A percentile compares a stretch with the other conserved stretches of the same genome.
Evolutionary conservation across 2,329 filamentous ascomycete genomes (phyloP).

Genomic region (Zymoseptoria ardabiliae): DNA sequence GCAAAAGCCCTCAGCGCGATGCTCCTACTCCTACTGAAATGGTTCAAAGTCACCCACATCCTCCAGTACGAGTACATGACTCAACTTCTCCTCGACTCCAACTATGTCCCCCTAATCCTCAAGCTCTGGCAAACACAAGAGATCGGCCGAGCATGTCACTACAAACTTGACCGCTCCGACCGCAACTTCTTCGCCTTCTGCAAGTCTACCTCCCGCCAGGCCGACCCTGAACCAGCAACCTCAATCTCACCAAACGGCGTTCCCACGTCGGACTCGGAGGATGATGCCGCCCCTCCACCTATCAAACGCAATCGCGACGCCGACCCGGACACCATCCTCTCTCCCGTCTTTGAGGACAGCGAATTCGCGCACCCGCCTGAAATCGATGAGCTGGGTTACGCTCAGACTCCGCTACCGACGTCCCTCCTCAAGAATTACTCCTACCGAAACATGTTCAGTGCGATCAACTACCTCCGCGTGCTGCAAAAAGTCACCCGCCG

Average conservation of each 20-base stretch:
- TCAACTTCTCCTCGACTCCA: constrained; percentile 86
- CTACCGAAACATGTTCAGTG: constrained; percentile 88
- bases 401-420: constrained; percentile 60
- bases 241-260: constrained; percentile 16
- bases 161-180: constrained; percentile 73
- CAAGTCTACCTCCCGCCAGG: constrained; percentile 61
- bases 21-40: constrained; percentile 81
- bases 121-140: constrained; percentile 95
- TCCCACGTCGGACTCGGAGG: constrained; percentile 43
- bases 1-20: constrained; percentile 88
- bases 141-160: constrained; percentile 81
- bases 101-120: constrained; percentile 84
- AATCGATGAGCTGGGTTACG: constrained; percentile 84
- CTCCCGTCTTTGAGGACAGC: constrained; percentile 26
- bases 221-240: constrained; percentile 16
- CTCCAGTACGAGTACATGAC: constrained; percentile 94
- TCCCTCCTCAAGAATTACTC: constrained; percentile 84
- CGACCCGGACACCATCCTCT: constrained; percentile 30
- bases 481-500: constrained; percentile 97
- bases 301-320: constrained; percentile 47
- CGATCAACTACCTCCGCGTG: constrained; percentile 89
- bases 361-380: constrained; percentile 40
- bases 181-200: constrained; percentile 91
- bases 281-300: constrained; percentile 80
- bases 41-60: constrained; percentile 91